Evolutionary conservation across 768 basidiomycete genomes (phyloP).

Genomic region (Lactarius quietus): DNA sequence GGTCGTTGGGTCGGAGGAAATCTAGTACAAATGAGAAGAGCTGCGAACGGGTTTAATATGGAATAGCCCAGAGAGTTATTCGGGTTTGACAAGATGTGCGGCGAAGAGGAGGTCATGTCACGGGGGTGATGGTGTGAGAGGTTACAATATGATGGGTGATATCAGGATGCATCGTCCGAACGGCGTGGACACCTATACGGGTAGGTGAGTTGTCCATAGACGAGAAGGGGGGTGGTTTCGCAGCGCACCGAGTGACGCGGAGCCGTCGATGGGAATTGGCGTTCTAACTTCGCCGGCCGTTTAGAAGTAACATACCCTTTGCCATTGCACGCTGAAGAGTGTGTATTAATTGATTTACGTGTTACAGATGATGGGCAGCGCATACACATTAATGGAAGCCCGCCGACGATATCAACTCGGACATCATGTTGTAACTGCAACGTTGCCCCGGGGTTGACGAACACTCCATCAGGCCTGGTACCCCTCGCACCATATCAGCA

Average conservation of each 20-base stretch:
- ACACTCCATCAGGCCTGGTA: slow-evolving; percentile 27
- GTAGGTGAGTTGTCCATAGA: background rate
- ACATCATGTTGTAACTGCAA: slow-evolving; percentile 55
- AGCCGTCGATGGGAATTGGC: slow-evolving; percentile 28
- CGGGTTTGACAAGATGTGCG: slow-evolving; percentile 56
- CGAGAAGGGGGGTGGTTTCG: background rate
- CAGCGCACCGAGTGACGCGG: slow-evolving; percentile 48
- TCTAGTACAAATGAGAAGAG: no score
- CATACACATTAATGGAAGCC: slow-evolving; percentile 46
- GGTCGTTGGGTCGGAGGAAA: no score
- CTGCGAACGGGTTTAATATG: slow-evolving; percentile 35
- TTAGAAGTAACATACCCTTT: no score
- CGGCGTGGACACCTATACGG: slow-evolving; percentile 51
- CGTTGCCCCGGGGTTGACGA: slow-evolving; percentile 38
- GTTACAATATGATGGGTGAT: slow-evolving; percentile 65
- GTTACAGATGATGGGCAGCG: background rate
- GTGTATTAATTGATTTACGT: no score
- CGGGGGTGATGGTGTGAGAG: slow-evolving; percentile 45
- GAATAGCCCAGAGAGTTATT: slow-evolving; percentile 65
- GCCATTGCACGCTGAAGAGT: no score
- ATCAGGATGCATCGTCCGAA: no score
- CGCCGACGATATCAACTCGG: slow-evolving; percentile 42
- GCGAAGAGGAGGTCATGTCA: slow-evolving; percentile 53
- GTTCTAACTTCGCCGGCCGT: slow-evolving; percentile 30
- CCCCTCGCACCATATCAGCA: no score